Evolutionary conservation across 225 moss, liverwort and hornwort genomes (phyloP), one percentile per base, ranked within the genome.

Genomic region (Pseudisothecium myosuroides): DNA sequence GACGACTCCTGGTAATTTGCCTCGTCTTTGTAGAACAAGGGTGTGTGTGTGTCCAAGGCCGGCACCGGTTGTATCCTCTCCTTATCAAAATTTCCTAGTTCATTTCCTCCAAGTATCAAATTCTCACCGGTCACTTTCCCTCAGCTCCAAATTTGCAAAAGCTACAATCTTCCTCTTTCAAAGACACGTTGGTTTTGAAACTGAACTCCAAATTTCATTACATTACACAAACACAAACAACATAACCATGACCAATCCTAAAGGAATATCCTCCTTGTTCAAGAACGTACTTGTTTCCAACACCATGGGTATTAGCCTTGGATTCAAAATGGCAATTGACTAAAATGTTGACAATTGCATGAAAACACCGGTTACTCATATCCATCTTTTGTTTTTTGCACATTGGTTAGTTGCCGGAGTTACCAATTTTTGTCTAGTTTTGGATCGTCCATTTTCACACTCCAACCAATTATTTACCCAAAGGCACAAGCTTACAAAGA

Each of bases 141-240:
- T 47, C 19, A 49, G 1, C 12, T 75, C 12, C 19, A 31, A 74
- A 18, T 17, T 29, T 74, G 11, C 2, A 47, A 45, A 74, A 31
- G 29, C 1, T 31, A 6, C 7, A 31, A 18, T 74, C 1, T 29
- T 73, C 6, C 2, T 41, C 8, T 45, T 29, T 47, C 2, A 49
- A 75, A 75, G 49, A 16, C 15, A 72, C 43, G 41, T 5, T 0
- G 1, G 5, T 26, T 43, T 22, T 8, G 3, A 16, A 66, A 43
- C 9, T 26, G 5, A 27, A 43, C 16, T 72, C 9, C 12, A 21
- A 16, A 43, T 15, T 3, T 43, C 9, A 14, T 26, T 41, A 15
- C 3, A 26, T 26, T 0, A 0, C 1, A 1, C 0, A 71, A 0
- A 71, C 3, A 23, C 1, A 0, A 18, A 69, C 0, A 2, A 12